Evolutionary conservation across 805 yeast genomes (phyloP).

Genomic region (Wickerhamiella slavikovae): DNA sequence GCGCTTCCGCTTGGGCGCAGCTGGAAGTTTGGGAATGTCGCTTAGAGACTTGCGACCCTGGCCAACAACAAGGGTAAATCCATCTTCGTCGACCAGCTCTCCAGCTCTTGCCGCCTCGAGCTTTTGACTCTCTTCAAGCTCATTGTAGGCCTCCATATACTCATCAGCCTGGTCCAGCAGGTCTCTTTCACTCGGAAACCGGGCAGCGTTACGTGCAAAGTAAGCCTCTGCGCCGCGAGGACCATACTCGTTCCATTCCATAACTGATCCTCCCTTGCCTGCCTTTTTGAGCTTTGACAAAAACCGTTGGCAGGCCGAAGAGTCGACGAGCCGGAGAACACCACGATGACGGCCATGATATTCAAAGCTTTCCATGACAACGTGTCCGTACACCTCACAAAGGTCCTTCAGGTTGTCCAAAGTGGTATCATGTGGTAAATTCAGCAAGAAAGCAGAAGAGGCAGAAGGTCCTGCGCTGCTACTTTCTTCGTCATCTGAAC

Average conservation of each 20-base stretch:
- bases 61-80: constrained; percentile 79
- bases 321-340: constrained; percentile 53
- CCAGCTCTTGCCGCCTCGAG: constrained; percentile 14
- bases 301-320: constrained; percentile 43
- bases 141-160: constrained; percentile 45
- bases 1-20: constrained; percentile 22
- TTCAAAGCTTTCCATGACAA: constrained; percentile 17
- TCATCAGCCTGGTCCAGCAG: constrained; percentile 37
- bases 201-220: constrained; percentile 18
- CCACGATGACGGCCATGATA: constrained; percentile 27
- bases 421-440: constrained; percentile 47
- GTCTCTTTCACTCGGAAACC: constrained; percentile 25
- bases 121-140: constrained; percentile 36
- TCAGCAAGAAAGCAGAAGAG: constrained; percentile 49
- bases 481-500: constrained; percentile 21
- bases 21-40: constrained; percentile 24
- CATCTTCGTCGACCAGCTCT: constrained; percentile 71
- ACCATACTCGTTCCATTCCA: constrained; percentile 21
- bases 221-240: constrained; percentile 21
- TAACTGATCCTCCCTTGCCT: constrained; percentile 7
- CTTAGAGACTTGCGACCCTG: constrained; percentile 65
- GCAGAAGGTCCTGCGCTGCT: no score
- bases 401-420: constrained; percentile 32
- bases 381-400: constrained; percentile 29
- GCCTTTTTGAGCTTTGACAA: constrained; percentile 37